Evolutionary conservation across 768 basidiomycete species (phyloP), one percentile per base, ranked within the genome.

Genomic region (Phallus indusiatus): DNA sequence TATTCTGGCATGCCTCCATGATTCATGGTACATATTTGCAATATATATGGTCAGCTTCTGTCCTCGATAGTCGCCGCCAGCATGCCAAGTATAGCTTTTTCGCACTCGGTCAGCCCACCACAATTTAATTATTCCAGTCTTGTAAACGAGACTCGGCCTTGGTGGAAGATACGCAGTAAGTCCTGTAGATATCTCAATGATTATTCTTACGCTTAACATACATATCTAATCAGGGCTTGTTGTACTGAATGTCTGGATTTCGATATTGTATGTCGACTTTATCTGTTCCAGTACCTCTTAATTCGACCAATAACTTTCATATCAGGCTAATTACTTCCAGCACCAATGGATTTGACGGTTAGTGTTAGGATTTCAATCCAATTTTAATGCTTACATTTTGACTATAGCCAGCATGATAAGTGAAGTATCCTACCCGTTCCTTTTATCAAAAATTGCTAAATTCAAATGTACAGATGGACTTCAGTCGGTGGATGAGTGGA

Each of bases 311-410:
- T 36, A 54, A 20, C 10, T 28, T 53, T 17, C 22, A 17, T 16
- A 8, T 9, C 56, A 85, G 84, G 53, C 80, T 88, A 62, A 84
- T 88, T 67, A 88, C 86, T 11, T 86, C 86, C 22, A 85, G 84
- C 14, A 86, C 83, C 52, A 86, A 82, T 68, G 87, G 86, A 54
- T 88, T 83, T 67, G 87, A 88, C 65, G 84, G 85, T 56, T 5
- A 18, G 36, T 56, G 6, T n/a, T 42, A 42, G n/a, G 12, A 5
- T 37, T 35, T 3, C 47, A 20, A 4, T 56, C 47, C 8, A 56
- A 42, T 18, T 21, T 9, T 5, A 16, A 46, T 56, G 47, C 55
- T 56, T 36, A 42, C n/a, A 46, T 21, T 12, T 21, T 20, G 7
- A 46, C 42, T 1, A 46, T 24, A 56, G 55, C 36, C 17, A 56